These are phyloP conservation scores for Globisporangium spinosum DNA, from an alignment of 352 stramenopile genomes.

Conservation along the genomic window DNA sequence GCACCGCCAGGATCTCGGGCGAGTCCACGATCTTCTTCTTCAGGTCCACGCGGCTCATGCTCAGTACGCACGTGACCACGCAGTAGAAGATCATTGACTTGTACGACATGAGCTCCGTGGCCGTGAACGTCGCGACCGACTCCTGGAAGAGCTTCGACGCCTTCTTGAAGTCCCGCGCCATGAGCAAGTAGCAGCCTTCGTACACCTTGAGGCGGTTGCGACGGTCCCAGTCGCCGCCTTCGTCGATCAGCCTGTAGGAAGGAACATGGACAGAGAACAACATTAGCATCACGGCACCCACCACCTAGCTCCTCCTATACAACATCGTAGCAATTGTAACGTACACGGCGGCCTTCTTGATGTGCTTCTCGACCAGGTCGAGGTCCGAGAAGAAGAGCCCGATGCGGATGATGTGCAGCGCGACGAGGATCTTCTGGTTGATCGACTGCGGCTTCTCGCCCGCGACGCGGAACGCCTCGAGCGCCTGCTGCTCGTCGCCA, in stretches of 20 bases:
- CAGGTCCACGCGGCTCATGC: slow-evolving; percentile 90
- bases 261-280: neutral
- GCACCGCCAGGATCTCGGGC: slow-evolving; percentile 92
- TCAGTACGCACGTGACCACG: slow-evolving; percentile 94
- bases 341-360: slow-evolving; percentile 85
- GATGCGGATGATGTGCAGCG: slow-evolving; percentile 92
- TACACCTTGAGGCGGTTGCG: slow-evolving; percentile 99
- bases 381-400: slow-evolving; percentile 87
- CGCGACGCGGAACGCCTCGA: slow-evolving; percentile 90
- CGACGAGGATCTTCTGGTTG: slow-evolving; percentile 97
- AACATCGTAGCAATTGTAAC: slow-evolving; percentile 17
- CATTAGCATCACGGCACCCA: neutral
- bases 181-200: slow-evolving; percentile 92
- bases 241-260: slow-evolving; percentile 78
- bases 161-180: slow-evolving; percentile 92
- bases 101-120: slow-evolving; percentile 97
- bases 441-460: slow-evolving; percentile 93
- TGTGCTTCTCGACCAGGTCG: slow-evolving; percentile 78
- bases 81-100: slow-evolving; percentile 97
- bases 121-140: slow-evolving; percentile 98
- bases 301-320: neutral
- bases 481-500: slow-evolving; percentile 88
- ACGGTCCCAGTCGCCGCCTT: slow-evolving; percentile 98
- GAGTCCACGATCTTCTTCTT: slow-evolving; percentile 98
- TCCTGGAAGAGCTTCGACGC: slow-evolving; percentile 93